Evolutionary conservation across 805 yeast species (phyloP), one percentile per base, ranked within the genome.

Genomic region (Yarrowia sp.): DNA sequence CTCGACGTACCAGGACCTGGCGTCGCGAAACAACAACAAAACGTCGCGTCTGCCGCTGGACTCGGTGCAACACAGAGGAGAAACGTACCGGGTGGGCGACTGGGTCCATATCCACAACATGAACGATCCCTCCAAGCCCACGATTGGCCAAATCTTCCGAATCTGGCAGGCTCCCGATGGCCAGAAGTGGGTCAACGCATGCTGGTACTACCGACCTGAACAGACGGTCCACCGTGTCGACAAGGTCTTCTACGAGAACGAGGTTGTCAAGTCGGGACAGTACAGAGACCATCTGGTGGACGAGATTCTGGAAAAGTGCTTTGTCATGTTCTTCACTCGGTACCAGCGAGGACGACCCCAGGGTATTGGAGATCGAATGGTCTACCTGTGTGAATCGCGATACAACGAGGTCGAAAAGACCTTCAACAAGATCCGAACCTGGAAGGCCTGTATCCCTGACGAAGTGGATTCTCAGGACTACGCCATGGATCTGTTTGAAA

Each of bases 401-500:
- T 95, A 93, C 79, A 94, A 94, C 76, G 98, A 94, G 77, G 84
- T 86, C 68, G 97, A 91, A 74, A 91, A 91, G 77, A 88, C 88
- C 38, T 95, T 95, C 83, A 95, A 94, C 79, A 90, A 94, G 76
- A 95, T 95, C 74, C 86, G 98, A 76, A 94, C 99, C 2, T 95
- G 99, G 99, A 94, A 92, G 79, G 98, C 98, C 8, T 95, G 98
- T 82, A 83, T 95, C 72, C 99, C 99, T 0, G 98, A 95, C 78
- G 98, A 94, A 78, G 90, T 94, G 59, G 87, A 98, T 74, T 92
- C 90, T 72, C 71, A 73, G 3, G 83, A 81, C 71, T 81, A 81
- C 70, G 77, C 79, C 16, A 80, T 81, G 82, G 81, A 78, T 58
- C 74, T 80, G 68, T 94, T 91, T 74, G 98, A 93, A 75, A 89